Percentiles rank a stretch among this genome's conserved stretches.
These are phyloP conservation scores for Citrus reticulata DNA, from an alignment of 345 rosid species.

Conservation along the genomic window DNA sequence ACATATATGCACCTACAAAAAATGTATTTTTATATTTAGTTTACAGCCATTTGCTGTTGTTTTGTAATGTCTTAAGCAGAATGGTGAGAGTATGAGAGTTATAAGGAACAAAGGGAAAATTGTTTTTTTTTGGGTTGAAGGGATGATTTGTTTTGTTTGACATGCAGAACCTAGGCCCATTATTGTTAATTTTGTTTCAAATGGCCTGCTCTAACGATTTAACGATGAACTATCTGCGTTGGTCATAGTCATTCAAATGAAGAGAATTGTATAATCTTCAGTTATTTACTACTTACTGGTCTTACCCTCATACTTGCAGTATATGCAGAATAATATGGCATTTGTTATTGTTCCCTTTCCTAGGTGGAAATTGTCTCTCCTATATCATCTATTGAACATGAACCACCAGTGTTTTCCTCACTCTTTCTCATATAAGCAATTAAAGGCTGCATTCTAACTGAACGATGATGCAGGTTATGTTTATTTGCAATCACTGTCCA, in stretches of 20 bases:
- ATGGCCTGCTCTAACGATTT: too few relatives aligned
- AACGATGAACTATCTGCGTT: too few relatives aligned
- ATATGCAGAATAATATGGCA: neutral
- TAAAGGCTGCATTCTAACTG: neutral
- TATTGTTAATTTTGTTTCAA: too few relatives aligned
- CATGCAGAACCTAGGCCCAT: too few relatives aligned
- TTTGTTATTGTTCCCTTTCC: neutral
- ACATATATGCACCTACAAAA: too few relatives aligned
- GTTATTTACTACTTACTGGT: neutral
- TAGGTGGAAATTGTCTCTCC: neutral
- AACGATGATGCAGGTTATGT: constrained; percentile 61
- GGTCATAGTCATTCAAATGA: neutral
- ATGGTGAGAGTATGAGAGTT: too few relatives aligned
- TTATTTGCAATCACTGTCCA: constrained; percentile 90
- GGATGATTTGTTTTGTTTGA: too few relatives aligned
- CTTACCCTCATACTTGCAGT: neutral
- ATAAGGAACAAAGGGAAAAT: too few relatives aligned
- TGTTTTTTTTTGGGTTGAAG: too few relatives aligned
- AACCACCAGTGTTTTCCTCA: neutral
- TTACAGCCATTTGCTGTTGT: too few relatives aligned
- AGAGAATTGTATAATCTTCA: neutral
- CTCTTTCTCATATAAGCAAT: neutral
- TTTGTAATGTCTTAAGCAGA: too few relatives aligned
- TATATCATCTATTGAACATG: neutral
- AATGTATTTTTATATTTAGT: too few relatives aligned